Evolutionary conservation across 2,329 filamentous ascomycete species (phyloP), one percentile per base, ranked within the genome.

Genomic region (Pestalotiopsis sp.): DNA sequence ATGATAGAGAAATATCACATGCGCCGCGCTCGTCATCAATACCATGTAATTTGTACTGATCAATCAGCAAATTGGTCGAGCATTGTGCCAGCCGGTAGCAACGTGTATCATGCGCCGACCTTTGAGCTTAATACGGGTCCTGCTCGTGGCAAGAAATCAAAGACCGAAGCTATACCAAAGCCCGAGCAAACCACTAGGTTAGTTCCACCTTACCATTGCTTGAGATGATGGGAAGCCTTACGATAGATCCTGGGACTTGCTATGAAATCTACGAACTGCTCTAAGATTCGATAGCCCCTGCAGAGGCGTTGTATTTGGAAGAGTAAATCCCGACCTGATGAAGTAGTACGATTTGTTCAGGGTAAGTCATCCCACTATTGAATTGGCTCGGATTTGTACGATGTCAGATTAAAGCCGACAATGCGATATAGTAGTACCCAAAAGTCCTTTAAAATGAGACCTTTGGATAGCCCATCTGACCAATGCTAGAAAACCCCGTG

Each of bases 221-320:
- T n/a, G 5, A n/a, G 17, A 20, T 52, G 45, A 52, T 6, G 45
- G 13, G 7, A n/a, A 5, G 2, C 6, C 17, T 7, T 7, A 20
- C 6, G 17, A n/a, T n/a, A 6, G 9, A 17, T 14, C 17, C 11
- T 2, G 3, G 3, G 1, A 20, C 1, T n/a, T n/a, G n/a, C 3
- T 20, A 7, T n/a, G 17, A 52, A 52, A n/a, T 9, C 20, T 3
- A 11, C n/a, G 9, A 20, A n/a, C 4, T n/a, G 9, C 2, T 7
- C 45, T 49, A 14, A 14, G 7, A 20, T n/a, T n/a, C 0, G 17
- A 17, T n/a, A 52, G 4, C 1, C 17, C 4, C 20, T 52, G 4
- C 17, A 2, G 45, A 20, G n/a, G 9, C 3, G 7, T 6, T 2
- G n/a, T 6, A 14, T 7, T 52, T 20, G 4, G 12, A 3, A 17